A percentile compares a stretch with the other conserved stretches of the same genome.
phyloP scores from a whole-genome alignment of 805 yeast genomes.

The Saturnispora besseyi region DNA sequence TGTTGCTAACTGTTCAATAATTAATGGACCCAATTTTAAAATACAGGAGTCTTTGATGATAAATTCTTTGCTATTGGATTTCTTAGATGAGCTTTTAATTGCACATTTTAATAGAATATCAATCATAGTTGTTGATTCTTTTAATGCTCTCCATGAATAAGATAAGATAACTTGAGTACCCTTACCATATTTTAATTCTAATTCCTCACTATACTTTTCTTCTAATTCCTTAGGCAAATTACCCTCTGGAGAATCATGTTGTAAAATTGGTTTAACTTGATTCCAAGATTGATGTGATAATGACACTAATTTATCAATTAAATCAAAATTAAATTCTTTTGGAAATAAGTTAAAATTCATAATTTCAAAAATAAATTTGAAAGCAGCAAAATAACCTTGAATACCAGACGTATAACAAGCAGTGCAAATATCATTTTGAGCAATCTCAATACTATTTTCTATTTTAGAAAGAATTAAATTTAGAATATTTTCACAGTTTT shows the following conservation, averaged over 20 bases:
- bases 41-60: slow-evolving; percentile 26
- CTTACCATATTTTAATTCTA: slow-evolving; percentile 28
- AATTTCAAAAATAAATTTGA: slow-evolving; percentile 31
- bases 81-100: slow-evolving; percentile 9
- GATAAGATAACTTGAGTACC: slow-evolving; percentile 44
- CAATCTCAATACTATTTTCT: slow-evolving; percentile 26
- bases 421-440: slow-evolving; percentile 28
- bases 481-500: slow-evolving; percentile 23
- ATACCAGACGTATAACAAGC: slow-evolving; percentile 45
- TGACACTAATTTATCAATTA: slow-evolving; percentile 10
- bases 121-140: slow-evolving; percentile 59
- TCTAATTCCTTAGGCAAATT: slow-evolving; percentile 41
- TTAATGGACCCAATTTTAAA: slow-evolving; percentile 39
- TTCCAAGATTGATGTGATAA: slow-evolving; percentile 32
- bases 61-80: not conserved
- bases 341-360: slow-evolving; percentile 13
- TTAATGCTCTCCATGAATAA: slow-evolving; percentile 76
- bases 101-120: slow-evolving; percentile 31
- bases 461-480: slow-evolving; percentile 28
- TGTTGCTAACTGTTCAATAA: slow-evolving; percentile 58
- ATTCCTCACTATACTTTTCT: slow-evolving; percentile 27
- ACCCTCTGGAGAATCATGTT: slow-evolving; percentile 68
- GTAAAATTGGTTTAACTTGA: slow-evolving; percentile 38
- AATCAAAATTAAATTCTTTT: not conserved
- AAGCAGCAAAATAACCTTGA: slow-evolving; percentile 63